Evolutionary conservation across 257 asterid species (phyloP), one percentile per base, ranked within the genome.

Genomic region (Jacaranda mimosifolia): DNA sequence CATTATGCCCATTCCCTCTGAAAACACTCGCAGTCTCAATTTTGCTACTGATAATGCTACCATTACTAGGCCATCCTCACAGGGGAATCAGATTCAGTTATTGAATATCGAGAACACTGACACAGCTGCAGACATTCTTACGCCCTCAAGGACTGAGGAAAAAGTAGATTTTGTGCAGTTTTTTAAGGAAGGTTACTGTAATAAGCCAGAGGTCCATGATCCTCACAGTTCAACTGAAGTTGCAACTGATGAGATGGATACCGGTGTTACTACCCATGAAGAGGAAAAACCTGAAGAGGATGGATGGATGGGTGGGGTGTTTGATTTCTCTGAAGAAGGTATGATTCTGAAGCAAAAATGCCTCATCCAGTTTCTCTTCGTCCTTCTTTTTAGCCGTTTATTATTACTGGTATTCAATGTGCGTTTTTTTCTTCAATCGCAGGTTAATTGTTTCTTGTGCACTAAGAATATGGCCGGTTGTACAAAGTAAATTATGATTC

Each of bases 241-340:
- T 45, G 77, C 46, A 21, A 68, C 73, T 12, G 42, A 80, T 74
- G 86, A 78, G 64, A 68, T 68, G 35, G 87, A 80, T 48, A 67
- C 56, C 4, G 71, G 49, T 53, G 75, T 12, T 57, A 76, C 76
- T 60, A 73, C 64, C 76, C 81, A 78, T 5, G 86, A 77, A 59
- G 86, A 84, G 73, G 90, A 82, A 65, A 86, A 86, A 45, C 86
- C 75, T 1, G 84, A 84, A 43, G 91, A 87, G 46, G 90, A 88
- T 80, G 92, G 90, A 7, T 88, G 92, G 92, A 82, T 81, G 36
- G 89, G 91, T 79, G 93, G 88, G 57, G 83, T 88, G 89, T 88
- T 88, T 57, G 91, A 88, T 84, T 88, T 88, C 80, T 88, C 92
- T 10, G 93, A 88, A 79, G 84, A 88, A 81, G 93, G 91, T 88